These are phyloP conservation scores for Pichia kudriavzevii DNA, from an alignment of 1,139 yeast genomes.

Conservation along the genomic window DNA sequence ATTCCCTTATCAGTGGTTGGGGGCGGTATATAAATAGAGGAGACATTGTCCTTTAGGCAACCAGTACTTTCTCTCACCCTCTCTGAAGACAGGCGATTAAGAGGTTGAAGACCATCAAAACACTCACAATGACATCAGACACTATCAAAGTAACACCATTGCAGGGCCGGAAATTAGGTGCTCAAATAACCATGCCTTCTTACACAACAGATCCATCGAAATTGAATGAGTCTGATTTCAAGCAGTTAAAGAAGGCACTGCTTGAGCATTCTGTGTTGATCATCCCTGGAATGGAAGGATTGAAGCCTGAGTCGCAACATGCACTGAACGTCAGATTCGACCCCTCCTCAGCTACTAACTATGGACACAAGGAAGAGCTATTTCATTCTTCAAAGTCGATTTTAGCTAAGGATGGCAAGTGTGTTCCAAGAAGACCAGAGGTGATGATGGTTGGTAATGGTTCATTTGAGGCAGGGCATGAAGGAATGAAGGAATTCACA, in stretches of 20 bases:
- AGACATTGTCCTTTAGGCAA: too few relatives aligned
- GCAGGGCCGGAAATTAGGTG: constrained; percentile 54
- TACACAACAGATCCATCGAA: constrained; percentile 73
- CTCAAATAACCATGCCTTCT: constrained; percentile 52
- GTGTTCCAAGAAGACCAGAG: constrained; percentile 77
- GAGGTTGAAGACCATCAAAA: background rate
- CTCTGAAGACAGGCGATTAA: background rate
- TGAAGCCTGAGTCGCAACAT: constrained; percentile 69
- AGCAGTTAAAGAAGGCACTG: constrained; percentile 53
- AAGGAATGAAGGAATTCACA: constrained; percentile 59
- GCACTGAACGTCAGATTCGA: constrained; percentile 67
- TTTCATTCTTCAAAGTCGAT: constrained; percentile 75
- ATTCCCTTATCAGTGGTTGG: too few relatives aligned
- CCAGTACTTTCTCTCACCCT: background rate
- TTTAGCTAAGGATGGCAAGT: constrained; percentile 68
- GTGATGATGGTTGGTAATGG: constrained; percentile 89
- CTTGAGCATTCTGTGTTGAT: constrained; percentile 63
- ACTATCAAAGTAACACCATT: constrained; percentile 38
- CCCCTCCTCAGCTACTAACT: constrained; percentile 60
- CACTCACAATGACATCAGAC: constrained; percentile 5
- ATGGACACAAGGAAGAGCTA: constrained; percentile 75
- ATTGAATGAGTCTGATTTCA: constrained; percentile 58
- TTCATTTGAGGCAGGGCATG: constrained; percentile 47
- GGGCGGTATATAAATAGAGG: too few relatives aligned
- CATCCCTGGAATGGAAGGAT: constrained; percentile 58